phyloP scores from a whole-genome alignment of 2,329 filamentous ascomycete genomes.

The Zalaria sp. region DNA sequence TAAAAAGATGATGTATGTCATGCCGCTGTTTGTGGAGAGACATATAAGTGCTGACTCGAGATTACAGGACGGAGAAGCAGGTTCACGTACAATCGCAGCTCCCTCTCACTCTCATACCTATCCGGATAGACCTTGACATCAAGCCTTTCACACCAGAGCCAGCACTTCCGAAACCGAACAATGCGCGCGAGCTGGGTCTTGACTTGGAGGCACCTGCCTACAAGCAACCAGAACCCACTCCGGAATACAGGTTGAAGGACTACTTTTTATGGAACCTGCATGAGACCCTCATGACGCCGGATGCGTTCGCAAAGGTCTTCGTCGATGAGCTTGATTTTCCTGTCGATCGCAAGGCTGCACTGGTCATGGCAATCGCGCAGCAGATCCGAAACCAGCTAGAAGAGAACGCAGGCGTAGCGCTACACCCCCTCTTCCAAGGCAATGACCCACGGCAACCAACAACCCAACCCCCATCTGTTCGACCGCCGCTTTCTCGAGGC shows the following conservation, averaged over 20 bases:
- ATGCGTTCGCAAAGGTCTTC: slow-evolving; percentile 82
- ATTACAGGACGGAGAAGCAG: slow-evolving; percentile 39
- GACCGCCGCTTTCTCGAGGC: slow-evolving; percentile 33
- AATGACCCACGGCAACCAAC: slow-evolving; percentile 13
- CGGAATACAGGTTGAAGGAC: slow-evolving; percentile 80
- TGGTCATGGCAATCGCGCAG: slow-evolving; percentile 72
- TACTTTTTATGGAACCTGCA: slow-evolving; percentile 98
- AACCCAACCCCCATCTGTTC: slow-evolving; percentile 17
- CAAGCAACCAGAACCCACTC: slow-evolving; percentile 61
- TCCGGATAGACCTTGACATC: slow-evolving; percentile 90
- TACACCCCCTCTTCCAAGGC: slow-evolving; percentile 83
- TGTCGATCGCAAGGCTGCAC: slow-evolving; percentile 44
- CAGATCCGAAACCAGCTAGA: slow-evolving; percentile 92
- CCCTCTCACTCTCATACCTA: slow-evolving; percentile 82
- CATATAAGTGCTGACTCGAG: no score
- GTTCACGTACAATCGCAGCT: slow-evolving; percentile 55
- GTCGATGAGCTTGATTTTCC: slow-evolving; percentile 91
- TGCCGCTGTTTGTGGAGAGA: no score
- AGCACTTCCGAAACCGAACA: slow-evolving; percentile 49
- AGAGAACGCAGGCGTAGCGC: slow-evolving; percentile 86
- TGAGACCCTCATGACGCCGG: slow-evolving; percentile 83
- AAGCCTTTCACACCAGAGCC: slow-evolving; percentile 58
- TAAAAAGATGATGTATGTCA: slow-evolving; percentile 25
- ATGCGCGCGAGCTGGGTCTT: slow-evolving; percentile 41
- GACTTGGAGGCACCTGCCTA: slow-evolving; percentile 68